phyloP scores from a whole-genome alignment of 2,329 filamentous ascomycete genomes.

The Diplodia corticola region DNA sequence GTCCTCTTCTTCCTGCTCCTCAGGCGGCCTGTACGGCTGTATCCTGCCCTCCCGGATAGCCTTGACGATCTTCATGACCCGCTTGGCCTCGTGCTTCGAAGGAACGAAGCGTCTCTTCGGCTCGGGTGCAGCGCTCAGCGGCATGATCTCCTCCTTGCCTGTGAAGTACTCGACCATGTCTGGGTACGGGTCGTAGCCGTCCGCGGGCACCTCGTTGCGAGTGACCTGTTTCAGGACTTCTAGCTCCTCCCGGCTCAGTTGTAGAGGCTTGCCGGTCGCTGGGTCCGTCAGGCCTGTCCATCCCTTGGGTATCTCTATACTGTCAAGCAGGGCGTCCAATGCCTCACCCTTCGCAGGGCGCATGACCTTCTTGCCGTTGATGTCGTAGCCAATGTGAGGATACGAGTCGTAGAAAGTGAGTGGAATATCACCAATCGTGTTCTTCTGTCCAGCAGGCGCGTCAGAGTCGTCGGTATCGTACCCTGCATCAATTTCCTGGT shows the following conservation, averaged over 20 bases:
- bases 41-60: slow-evolving; percentile 95
- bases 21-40: slow-evolving; percentile 78
- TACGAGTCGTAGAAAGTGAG: slow-evolving; percentile 96
- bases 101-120: slow-evolving; percentile 94
- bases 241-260: slow-evolving; percentile 83
- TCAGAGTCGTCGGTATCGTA: slow-evolving; percentile 97
- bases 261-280: slow-evolving; percentile 86
- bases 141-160: slow-evolving; percentile 88
- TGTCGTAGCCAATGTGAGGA: slow-evolving; percentile 97
- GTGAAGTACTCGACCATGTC: slow-evolving; percentile 94
- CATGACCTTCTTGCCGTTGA: slow-evolving; percentile 98
- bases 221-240: slow-evolving; percentile 87
- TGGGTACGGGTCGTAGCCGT: slow-evolving; percentile 90
- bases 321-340: slow-evolving; percentile 88
- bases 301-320: slow-evolving; percentile 93
- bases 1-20: slow-evolving; percentile 72
- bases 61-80: slow-evolving; percentile 94
- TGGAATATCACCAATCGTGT: slow-evolving; percentile 95
- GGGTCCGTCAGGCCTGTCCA: slow-evolving; percentile 97
- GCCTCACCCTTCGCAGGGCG: slow-evolving; percentile 92
- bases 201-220: slow-evolving; percentile 81
- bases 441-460: slow-evolving; percentile 66
- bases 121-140: slow-evolving; percentile 88
- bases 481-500: slow-evolving; percentile 88
- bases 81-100: slow-evolving; percentile 94